Conservation (phyloP, 208 protist genomes). For the Entamoeba moshkovskii region DNA sequence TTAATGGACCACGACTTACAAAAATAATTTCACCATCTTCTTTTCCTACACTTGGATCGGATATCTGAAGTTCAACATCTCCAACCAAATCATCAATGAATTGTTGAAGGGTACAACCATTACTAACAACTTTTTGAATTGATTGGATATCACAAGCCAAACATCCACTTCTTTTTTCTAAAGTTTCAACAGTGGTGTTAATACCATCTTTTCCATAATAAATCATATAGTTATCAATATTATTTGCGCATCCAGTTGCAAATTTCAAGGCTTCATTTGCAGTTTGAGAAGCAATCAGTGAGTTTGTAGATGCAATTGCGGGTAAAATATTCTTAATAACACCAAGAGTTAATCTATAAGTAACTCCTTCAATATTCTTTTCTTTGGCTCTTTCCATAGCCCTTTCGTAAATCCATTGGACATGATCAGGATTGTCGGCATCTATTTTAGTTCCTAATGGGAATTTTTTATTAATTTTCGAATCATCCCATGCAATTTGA, state of each 20-base stretch:
- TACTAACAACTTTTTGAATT: not conserved
- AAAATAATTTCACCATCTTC: no score
- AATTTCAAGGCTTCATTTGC: constrained; percentile 4
- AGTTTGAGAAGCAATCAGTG: constrained; percentile 56
- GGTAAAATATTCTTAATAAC: constrained; percentile 67
- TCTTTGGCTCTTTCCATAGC: not conserved
- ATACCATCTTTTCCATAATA: not conserved
- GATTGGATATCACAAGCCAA: not conserved
- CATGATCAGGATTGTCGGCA: not conserved
- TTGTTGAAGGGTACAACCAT: not conserved
- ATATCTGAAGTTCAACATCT: no score
- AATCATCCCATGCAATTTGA: not conserved
- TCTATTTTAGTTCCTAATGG: not conserved
- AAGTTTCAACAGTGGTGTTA: not conserved
- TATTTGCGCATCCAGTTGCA: not conserved
- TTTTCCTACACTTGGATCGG: no score
- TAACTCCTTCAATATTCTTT: constrained; percentile 14
- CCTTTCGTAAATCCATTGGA: not conserved
- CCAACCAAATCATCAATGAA: not conserved
- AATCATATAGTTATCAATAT: not conserved
- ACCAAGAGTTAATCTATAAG: constrained; percentile 81
- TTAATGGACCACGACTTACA: no score
- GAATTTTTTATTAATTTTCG: not conserved
- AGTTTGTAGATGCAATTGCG: constrained; percentile 89
- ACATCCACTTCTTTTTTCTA: not conserved